Evolutionary conservation across 495 filamentous ascomycete genomes (phyloP).

Genomic region (Corynascus novoguineensis): DNA sequence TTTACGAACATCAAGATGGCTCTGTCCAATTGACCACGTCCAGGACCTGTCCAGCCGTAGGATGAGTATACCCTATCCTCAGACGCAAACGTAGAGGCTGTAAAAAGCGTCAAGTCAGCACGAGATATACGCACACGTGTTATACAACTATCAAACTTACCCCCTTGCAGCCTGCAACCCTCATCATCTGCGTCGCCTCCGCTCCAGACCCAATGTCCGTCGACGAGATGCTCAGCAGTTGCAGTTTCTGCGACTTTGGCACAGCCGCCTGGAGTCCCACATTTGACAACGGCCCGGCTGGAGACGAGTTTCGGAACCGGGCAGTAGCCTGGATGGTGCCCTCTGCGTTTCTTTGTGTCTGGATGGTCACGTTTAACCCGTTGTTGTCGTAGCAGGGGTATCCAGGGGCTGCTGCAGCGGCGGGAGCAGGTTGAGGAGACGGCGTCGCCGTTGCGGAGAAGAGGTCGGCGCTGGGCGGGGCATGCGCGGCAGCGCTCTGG

Average conservation of each 20-base stretch:
- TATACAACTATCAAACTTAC: slow-evolving; percentile 49
- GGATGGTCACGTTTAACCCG: slow-evolving; percentile 69
- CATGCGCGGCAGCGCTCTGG: slow-evolving; percentile 32
- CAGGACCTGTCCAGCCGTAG: slow-evolving; percentile 61
- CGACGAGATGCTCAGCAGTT: slow-evolving; percentile 79
- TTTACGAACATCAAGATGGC: slow-evolving; percentile 42
- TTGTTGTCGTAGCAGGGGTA: slow-evolving; percentile 82
- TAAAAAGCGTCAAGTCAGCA: slow-evolving; percentile 25
- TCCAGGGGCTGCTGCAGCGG: slow-evolving; percentile 40
- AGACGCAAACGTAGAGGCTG: slow-evolving; percentile 70
- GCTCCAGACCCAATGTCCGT: slow-evolving; percentile 67
- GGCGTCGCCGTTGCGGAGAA: slow-evolving; percentile 41
- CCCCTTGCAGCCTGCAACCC: slow-evolving; percentile 73
- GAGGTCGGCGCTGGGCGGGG: slow-evolving; percentile 39
- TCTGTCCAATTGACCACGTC: slow-evolving; percentile 98
- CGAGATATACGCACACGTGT: slow-evolving; percentile 8
- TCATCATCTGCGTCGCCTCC: slow-evolving; percentile 85
- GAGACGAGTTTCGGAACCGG: slow-evolving; percentile 70
- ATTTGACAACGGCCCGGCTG: slow-evolving; percentile 53
- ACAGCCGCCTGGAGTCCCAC: slow-evolving; percentile 90
- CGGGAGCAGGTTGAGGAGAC: slow-evolving; percentile 38
- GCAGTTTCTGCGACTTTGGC: slow-evolving; percentile 88
- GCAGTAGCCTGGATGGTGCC: slow-evolving; percentile 70
- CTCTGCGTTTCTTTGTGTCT: slow-evolving; percentile 71
- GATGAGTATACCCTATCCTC: slow-evolving; percentile 72